phyloP scores from a whole-genome alignment of 2,329 filamentous ascomycete genomes.

The Aspergillus pseudotamarii region DNA sequence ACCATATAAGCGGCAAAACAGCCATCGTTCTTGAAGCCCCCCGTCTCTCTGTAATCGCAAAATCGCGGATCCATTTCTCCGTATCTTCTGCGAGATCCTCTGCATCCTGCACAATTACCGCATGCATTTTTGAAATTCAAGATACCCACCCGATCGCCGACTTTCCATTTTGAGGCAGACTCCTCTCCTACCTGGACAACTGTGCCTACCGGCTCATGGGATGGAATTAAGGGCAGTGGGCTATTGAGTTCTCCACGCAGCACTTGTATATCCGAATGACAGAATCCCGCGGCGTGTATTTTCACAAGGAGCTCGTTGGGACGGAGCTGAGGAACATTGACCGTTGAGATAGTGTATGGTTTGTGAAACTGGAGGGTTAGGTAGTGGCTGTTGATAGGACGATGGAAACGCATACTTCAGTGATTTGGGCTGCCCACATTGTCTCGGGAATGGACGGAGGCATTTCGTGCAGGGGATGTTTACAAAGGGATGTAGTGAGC shows the following conservation, averaged over 20 bases:
- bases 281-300: no score
- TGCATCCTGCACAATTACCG: conserved; percentile 8
- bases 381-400: neutral
- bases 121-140: conserved; percentile 18
- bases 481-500: neutral
- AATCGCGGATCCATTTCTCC: conserved; percentile 10
- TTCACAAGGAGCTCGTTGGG: no score
- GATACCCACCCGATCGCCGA: conserved; percentile 12
- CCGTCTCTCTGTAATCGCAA: conserved; percentile 13
- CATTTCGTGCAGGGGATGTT: neutral
- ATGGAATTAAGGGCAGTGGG: conserved; percentile 8
- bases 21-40: conserved; percentile 13
- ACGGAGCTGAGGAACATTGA: no score
- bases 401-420: neutral
- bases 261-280: conserved; percentile 14
- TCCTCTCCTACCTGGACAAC: conserved; percentile 5
- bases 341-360: no score
- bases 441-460: neutral
- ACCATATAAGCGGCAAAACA: conserved; percentile 18
- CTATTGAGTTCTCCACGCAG: conserved; percentile 12
- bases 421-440: conserved; percentile 1
- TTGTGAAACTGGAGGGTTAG: conserved; percentile 1
- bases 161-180: conserved; percentile 5
- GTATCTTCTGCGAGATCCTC: neutral
- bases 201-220: conserved; percentile 16